Base-by-base conservation (phyloP, 306 rosid species). In the Cicer cuneatum region DNA sequence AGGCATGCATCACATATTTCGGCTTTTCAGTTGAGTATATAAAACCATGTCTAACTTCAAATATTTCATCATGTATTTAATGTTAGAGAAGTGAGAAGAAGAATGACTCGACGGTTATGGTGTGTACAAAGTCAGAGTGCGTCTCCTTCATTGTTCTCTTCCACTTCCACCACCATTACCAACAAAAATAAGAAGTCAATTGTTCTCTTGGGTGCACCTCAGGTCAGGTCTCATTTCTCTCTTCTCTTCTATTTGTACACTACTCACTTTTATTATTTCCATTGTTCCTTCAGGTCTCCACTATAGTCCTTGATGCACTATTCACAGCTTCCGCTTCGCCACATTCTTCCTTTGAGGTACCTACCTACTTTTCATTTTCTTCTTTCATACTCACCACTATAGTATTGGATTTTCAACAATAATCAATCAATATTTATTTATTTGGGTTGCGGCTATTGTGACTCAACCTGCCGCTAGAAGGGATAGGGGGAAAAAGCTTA, bases 121-220 rank as follows among this genome's bases (percentile, higher is more conserved):
- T 59, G 66, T 59, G 43, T 59, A 6, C 66, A 59, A 42, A 33
- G 41, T 59, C 66, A 59, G 43, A 59, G 42, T 35, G 18, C 19
- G 5, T 6, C 41, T 48, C 13, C 14, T 2, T 6, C 52, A 29
- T 49, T n/a, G 38, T 56, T 53, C 59, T 53, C 37, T 56, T 56
- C 62, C n/a, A 19, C 37, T 54, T 19, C 61, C 13, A 5, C 41
- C 15, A 7, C 59, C 6, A 10, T 1, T 66, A 75, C 45, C 78
- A 7, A 2, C 38, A 57, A 11, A 35, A 65, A 66, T 38, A 89
- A 83, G 86, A 92, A 91, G 83, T 77, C 92, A 39, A 73, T 93
- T 43, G 96, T 89, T 63, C 86, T 91, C 47, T 51, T 93, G 83
- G 97, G 98, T 24, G 89, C 98, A 40, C 98, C 98, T 77, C 95